phyloP scores from a whole-genome alignment of 1,139 yeast genomes.

The Pichia sp. region DNA sequence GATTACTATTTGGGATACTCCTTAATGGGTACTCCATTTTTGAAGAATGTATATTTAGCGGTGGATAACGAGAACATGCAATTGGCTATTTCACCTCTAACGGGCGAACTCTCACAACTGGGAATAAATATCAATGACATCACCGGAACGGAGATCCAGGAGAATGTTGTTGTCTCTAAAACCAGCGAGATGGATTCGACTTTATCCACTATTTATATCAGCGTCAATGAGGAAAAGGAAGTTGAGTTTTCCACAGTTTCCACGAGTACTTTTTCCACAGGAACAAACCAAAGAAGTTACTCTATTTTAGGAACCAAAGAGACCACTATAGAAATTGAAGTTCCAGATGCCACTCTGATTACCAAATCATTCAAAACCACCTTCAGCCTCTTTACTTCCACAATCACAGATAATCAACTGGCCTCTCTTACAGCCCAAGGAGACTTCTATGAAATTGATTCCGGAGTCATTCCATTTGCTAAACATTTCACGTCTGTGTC shows the following conservation, averaged over 20 bases:
- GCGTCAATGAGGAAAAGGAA: background rate
- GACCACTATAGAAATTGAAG: too few species aligned
- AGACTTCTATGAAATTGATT: slow-evolving; percentile 19
- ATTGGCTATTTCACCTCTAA: slow-evolving; percentile 47
- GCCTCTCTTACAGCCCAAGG: too few species aligned
- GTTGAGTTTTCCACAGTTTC: background rate
- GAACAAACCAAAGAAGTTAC: too few species aligned
- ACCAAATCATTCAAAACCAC: too few species aligned
- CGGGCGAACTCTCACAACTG: slow-evolving; percentile 14
- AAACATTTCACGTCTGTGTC: slow-evolving; percentile 24
- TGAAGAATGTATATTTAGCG: slow-evolving; percentile 50
- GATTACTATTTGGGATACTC: slow-evolving; percentile 43
- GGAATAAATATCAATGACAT: slow-evolving; percentile 4
- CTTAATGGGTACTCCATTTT: slow-evolving; percentile 54
- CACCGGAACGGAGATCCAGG: background rate
- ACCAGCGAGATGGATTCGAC: too few species aligned
- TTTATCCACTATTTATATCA: background rate
- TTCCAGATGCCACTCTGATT: too few species aligned
- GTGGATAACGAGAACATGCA: slow-evolving; percentile 55
- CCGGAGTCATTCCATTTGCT: slow-evolving; percentile 46
- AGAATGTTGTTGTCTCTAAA: too few species aligned
- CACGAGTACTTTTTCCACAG: too few species aligned
- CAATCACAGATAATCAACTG: too few species aligned
- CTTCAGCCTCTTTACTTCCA: too few species aligned
- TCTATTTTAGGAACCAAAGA: too few species aligned